Percentiles rank a stretch among this genome's conserved stretches.
These are phyloP conservation scores for Trichomonascaceae sp. DNA, from an alignment of 1,139 yeast genomes.

Conservation along the genomic window DNA sequence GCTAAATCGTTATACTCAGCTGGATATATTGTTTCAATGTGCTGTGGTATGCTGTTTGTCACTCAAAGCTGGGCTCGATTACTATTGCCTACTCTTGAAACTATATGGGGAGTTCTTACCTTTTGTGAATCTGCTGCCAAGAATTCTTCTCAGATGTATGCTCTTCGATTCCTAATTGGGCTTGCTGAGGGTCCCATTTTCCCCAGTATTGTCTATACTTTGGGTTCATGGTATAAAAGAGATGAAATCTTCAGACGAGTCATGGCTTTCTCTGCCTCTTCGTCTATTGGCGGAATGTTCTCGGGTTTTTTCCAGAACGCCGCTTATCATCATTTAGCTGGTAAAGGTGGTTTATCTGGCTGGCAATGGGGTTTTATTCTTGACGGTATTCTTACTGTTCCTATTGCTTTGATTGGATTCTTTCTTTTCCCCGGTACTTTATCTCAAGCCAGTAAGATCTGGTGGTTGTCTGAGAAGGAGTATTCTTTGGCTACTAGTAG, in stretches of 20 bases:
- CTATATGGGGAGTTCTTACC: conserved; percentile 54
- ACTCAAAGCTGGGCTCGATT: conserved; percentile 33
- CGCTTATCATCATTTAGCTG: conserved; percentile 36
- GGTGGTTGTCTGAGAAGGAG: conserved; percentile 30
- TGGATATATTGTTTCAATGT: conserved; percentile 32
- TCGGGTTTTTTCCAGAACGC: conserved; percentile 40
- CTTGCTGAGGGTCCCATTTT: conserved; percentile 54
- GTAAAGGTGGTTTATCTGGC: conserved; percentile 34
- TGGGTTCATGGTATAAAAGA: conserved; percentile 48
- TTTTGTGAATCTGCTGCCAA: conserved; percentile 43
- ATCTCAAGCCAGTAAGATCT: conserved; percentile 31
- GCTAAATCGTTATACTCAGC: conserved; percentile 35
- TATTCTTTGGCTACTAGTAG: conserved; percentile 25
- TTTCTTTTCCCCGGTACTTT: conserved; percentile 68
- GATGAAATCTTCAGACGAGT: conserved; percentile 46
- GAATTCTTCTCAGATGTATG: conserved; percentile 44
- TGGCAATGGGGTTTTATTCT: conserved; percentile 52
- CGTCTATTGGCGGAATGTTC: conserved; percentile 35
- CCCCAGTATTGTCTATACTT: conserved; percentile 48
- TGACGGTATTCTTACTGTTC: conserved; percentile 47
- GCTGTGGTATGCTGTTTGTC: conserved; percentile 33
- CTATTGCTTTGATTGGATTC: conserved; percentile 59
- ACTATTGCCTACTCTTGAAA: conserved; percentile 45
- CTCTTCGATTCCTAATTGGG: conserved; percentile 53
- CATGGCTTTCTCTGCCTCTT: conserved; percentile 40